These are phyloP conservation scores for Exophiala bonariae DNA, from an alignment of 2,329 filamentous ascomycete species.

Conservation along the genomic window DNA sequence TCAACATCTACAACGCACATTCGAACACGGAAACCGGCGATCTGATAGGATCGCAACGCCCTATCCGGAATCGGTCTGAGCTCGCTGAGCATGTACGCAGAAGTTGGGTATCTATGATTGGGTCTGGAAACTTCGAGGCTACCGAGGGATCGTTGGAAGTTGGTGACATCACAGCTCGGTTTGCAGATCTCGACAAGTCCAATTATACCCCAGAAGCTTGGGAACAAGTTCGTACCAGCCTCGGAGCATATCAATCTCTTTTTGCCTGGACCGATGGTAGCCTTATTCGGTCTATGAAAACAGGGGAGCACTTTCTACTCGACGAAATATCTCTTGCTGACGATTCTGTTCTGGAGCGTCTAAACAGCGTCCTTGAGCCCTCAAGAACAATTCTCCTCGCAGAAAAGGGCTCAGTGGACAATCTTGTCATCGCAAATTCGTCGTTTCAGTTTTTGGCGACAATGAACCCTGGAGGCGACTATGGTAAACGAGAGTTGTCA, in stretches of 20 bases:
- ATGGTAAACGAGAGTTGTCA: constrained; percentile 95
- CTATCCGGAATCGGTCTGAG: constrained; percentile 78
- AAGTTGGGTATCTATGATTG: constrained; percentile 55
- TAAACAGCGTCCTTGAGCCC: constrained; percentile 95
- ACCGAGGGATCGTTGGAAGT: constrained; percentile 35
- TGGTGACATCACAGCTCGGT: constrained; percentile 24
- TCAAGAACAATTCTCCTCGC: constrained; percentile 83
- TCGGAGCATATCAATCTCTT: constrained; percentile 72
- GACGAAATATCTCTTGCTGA: constrained; percentile 98
- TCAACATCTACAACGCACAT: constrained; percentile 94
- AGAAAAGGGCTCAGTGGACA: constrained; percentile 86
- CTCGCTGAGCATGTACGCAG: constrained; percentile 65
- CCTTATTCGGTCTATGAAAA: constrained; percentile 89
- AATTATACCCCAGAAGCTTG: constrained; percentile 50
- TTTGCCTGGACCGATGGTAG: constrained; percentile 98
- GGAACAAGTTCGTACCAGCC: constrained; percentile 44
- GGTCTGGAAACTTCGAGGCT: constrained; percentile 28
- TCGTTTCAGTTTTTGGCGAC: constrained; percentile 97
- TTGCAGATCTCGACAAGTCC: constrained; percentile 20
- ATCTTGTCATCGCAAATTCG: constrained; percentile 70
- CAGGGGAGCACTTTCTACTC: constrained; percentile 85
- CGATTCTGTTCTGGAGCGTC: constrained; percentile 90
- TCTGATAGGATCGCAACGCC: constrained; percentile 90
- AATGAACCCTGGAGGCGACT: constrained; percentile 99
- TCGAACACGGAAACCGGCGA: constrained; percentile 98